Base-by-base conservation (phyloP, 306 rosid species). In the Casuarina equisetifolia region DNA sequence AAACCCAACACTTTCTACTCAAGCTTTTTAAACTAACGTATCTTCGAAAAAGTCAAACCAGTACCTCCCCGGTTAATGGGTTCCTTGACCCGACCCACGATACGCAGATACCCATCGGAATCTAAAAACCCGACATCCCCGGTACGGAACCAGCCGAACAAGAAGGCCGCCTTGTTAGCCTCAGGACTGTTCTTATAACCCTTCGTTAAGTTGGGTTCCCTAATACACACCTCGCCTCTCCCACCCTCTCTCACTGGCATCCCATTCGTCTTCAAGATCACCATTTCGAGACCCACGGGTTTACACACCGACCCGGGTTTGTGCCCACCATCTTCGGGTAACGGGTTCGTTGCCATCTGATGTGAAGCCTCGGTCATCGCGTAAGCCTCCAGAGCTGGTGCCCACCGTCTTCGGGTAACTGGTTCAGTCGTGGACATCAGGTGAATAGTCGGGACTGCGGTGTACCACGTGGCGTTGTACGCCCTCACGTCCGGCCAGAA, bases 291-390 rank as follows among this genome's bases (percentile, higher is more conserved):
- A 6, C 96, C 98, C 85, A 89, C 86, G 20, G 98, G 91, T 6
- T 74, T 84, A 4, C 98, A 97, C 1, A 92, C 98, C 3, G 98
- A 92, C 84, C 98, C 97, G 46, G 97, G 68, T 40, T 91, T 95
- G 81, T 92, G 97, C 6, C 54, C 78, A n/a, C 98, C 98, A 20
- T 92, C 86, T 40, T 84, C 85, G 42, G 93, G 97, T 44, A 95
- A 78, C 45, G 97, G 98, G 72, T 91, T 95, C 25, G 98, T 91
- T 0, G 88, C 54, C 98, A 92, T 92, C 0, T 83, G 72, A 88
- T 95, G 98, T 2, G 97, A 12, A 9, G 98, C 98, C 53, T 95
- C 98, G 0, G 98, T 95, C 98, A 95, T 95, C 1, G 98, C 98
- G 70, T 95, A 95, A 0, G 98, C 90, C 81, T 95, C 98, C 78